phyloP scores from a whole-genome alignment of 495 filamentous ascomycete species.

The Polyplosphaeria fusca region DNA sequence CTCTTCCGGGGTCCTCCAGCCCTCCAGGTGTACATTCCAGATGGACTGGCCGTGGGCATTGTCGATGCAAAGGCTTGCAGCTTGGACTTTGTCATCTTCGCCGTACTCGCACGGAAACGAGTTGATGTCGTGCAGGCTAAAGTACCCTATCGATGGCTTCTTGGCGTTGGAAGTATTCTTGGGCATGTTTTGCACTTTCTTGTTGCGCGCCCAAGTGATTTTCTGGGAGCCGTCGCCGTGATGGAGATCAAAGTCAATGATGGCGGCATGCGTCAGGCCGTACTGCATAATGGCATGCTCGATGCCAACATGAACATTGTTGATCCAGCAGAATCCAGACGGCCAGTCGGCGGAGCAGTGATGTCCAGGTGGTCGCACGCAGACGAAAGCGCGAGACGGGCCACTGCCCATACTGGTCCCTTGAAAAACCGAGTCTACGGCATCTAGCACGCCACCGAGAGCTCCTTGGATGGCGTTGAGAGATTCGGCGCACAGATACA shows the following conservation, averaged over 20 bases:
- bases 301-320: conserved; percentile 96
- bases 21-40: conserved; percentile 92
- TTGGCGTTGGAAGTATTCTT: conserved; percentile 68
- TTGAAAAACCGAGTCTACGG: conserved; percentile 77
- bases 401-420: conserved; percentile 45
- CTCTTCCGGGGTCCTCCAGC: conserved; percentile 74
- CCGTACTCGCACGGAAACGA: conserved; percentile 92
- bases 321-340: conserved; percentile 97
- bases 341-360: conserved; percentile 86
- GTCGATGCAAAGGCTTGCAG: conserved; percentile 87
- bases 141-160: conserved; percentile 87
- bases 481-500: conserved; percentile 85
- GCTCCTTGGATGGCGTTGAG: conserved; percentile 84
- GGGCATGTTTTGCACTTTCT: conserved; percentile 52
- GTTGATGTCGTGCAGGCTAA: conserved; percentile 95
- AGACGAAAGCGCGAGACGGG: conserved; percentile 75
- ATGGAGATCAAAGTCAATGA: conserved; percentile 95
- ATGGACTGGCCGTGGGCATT: conserved; percentile 87
- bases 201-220: conserved; percentile 85
- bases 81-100: conserved; percentile 83
- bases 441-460: conserved; percentile 84
- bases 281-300: conserved; percentile 78
- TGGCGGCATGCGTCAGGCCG: conserved; percentile 88
- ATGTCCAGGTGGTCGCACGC: conserved; percentile 82
- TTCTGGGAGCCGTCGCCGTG: conserved; percentile 95